Conservation (phyloP, 495 filamentous ascomycete species). For the Aspergillus cavernicola region DNA sequence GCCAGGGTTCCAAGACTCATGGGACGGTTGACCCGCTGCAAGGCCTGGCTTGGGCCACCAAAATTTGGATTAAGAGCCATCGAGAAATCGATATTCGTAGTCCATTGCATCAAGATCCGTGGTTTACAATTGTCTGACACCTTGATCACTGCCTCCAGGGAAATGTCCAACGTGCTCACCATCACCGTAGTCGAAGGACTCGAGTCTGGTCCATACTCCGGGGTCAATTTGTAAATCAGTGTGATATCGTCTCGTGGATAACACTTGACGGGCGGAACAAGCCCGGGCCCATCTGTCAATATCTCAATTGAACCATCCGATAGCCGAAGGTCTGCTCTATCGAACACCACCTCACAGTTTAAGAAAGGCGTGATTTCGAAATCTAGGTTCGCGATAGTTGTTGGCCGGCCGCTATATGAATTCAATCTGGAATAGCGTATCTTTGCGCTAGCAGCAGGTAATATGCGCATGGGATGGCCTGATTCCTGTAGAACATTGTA, state of each 20-base stretch:
- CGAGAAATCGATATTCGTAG: constrained; percentile 78
- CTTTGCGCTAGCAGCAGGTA: constrained; percentile 77
- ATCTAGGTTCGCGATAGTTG: constrained; percentile 77
- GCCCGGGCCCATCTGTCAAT: constrained; percentile 55
- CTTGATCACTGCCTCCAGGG: constrained; percentile 61
- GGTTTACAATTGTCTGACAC: constrained; percentile 66
- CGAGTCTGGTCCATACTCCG: constrained; percentile 55
- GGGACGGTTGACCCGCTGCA: constrained; percentile 49
- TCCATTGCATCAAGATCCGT: constrained; percentile 74
- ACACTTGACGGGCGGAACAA: constrained; percentile 63
- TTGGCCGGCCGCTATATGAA: constrained; percentile 57
- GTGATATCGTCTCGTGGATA: constrained; percentile 81
- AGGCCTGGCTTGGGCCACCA: constrained; percentile 56
- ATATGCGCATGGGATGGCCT: constrained; percentile 64
- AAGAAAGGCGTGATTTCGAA: constrained; percentile 84
- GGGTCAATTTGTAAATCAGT: constrained; percentile 74
- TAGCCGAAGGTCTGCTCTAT: constrained; percentile 61
- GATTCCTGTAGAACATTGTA: constrained; percentile 60
- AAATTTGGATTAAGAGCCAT: constrained; percentile 58
- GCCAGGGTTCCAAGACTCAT: constrained; percentile 48
- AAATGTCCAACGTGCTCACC: constrained; percentile 56
- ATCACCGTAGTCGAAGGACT: constrained; percentile 44
- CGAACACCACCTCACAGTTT: constrained; percentile 64
- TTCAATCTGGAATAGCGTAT: constrained; percentile 76
- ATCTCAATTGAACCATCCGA: constrained; percentile 65